These are phyloP conservation scores for Scedosporium minutisporum DNA, from an alignment of 2,329 filamentous ascomycete species.

Conservation along the genomic window DNA sequence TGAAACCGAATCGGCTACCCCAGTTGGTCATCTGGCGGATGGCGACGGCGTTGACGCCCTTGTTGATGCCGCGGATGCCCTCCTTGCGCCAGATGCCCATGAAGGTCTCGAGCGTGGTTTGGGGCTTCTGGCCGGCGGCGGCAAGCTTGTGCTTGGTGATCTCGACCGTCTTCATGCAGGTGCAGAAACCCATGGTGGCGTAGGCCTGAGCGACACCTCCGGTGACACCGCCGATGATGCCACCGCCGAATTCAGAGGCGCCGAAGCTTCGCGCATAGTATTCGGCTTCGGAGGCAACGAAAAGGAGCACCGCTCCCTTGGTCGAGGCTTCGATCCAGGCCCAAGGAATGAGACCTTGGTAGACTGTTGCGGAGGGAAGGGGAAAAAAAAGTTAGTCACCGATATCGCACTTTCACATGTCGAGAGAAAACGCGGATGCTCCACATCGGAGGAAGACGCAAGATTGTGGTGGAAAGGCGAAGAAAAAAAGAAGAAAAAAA, in stretches of 20 bases:
- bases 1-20: conserved; percentile 92
- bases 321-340: conserved; percentile 99
- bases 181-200: conserved; percentile 99
- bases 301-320: conserved; percentile 97
- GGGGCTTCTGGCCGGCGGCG: conserved; percentile 69
- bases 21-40: conserved; percentile 99
- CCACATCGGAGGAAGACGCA: background rate
- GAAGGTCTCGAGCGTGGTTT: conserved; percentile 89
- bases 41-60: conserved; percentile 95
- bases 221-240: conserved; percentile 83
- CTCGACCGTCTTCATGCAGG: conserved; percentile 99
- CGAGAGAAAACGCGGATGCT: background rate
- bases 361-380: conserved; percentile 52
- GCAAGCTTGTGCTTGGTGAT: conserved; percentile 98
- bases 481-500: background rate
- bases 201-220: conserved; percentile 97
- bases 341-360: conserved; percentile 99
- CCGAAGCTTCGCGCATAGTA: conserved; percentile 81
- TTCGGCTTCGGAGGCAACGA: conserved; percentile 96
- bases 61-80: conserved; percentile 93
- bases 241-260: conserved; percentile 76
- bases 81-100: conserved; percentile 94
- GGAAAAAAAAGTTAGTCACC: conserved; percentile 16
- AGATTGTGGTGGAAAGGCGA: background rate
- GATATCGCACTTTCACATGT: background rate